phyloP scores from a whole-genome alignment of 129 eudicot species.

The Calendula officinalis region DNA sequence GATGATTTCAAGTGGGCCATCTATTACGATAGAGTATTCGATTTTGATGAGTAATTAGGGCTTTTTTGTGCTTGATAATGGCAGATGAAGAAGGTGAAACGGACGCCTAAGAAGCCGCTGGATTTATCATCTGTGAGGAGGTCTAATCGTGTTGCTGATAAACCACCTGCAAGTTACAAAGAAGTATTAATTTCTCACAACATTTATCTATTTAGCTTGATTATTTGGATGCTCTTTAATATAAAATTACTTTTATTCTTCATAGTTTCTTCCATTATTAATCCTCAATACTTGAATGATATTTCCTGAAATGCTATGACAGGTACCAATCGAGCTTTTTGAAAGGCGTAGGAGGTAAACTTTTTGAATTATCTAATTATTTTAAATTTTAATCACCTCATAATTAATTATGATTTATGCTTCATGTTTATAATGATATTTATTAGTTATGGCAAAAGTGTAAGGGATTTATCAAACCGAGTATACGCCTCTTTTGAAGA shows the following conservation, averaged over 20 bases:
- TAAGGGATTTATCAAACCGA: conserved; percentile 53
- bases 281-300: conserved; percentile 1
- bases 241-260: neutral
- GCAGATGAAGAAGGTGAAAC: conserved; percentile 65
- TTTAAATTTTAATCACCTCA: neutral
- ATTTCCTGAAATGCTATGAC: conserved; percentile 19
- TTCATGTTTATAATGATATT: neutral
- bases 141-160: conserved; percentile 64
- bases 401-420: neutral
- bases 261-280: conserved; percentile 3
- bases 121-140: conserved; percentile 50
- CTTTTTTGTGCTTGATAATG: neutral
- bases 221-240: neutral
- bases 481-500: conserved; percentile 61
- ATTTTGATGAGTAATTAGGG: neutral
- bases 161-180: conserved; percentile 60
- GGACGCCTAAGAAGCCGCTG: conserved; percentile 38
- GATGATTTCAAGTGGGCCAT: neutral
- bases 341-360: conserved; percentile 62
- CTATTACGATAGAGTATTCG: neutral
- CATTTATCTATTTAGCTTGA: neutral
- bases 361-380: neutral
- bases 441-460: conserved; percentile 35
- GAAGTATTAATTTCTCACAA: conserved; percentile 40
- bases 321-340: conserved; percentile 62